phyloP scores from a whole-genome alignment of 1,139 yeast species.

The Candida labiduridarum region DNA sequence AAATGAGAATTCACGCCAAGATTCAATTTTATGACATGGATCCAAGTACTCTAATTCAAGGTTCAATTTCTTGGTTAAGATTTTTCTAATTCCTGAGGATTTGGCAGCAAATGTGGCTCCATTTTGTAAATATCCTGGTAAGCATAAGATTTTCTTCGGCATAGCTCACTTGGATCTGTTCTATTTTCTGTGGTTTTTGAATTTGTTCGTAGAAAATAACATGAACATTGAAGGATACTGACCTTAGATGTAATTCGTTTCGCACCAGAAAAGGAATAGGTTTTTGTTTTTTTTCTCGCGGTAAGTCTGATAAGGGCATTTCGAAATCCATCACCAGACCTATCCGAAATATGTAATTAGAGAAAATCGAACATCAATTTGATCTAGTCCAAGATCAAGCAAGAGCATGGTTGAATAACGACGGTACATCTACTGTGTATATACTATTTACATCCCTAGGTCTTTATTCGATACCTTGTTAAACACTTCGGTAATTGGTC shows the following conservation, averaged over 20 bases:
- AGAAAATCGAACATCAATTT: slow-evolving; percentile 17
- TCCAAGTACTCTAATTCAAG: slow-evolving; percentile 41
- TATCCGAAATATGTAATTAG: slow-evolving; percentile 10
- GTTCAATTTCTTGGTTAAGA: slow-evolving; percentile 60
- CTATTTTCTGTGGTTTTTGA: too few relatives aligned
- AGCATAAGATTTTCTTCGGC: slow-evolving; percentile 29
- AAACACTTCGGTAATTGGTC: slow-evolving; percentile 29
- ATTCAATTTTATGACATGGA: slow-evolving; percentile 32
- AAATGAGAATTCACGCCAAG: slow-evolving; percentile 33
- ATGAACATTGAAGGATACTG: not conserved
- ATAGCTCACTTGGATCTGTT: not conserved
- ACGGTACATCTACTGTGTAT: too few relatives aligned
- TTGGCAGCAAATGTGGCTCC: slow-evolving; percentile 77
- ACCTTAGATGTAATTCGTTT: not conserved
- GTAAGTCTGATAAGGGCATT: not conserved
- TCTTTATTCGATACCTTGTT: slow-evolving; percentile 19
- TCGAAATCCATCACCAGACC: not conserved
- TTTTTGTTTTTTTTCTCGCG: not conserved
- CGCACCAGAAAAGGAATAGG: not conserved
- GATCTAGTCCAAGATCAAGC: slow-evolving; percentile 9
- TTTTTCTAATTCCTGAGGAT: slow-evolving; percentile 76
- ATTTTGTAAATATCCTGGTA: slow-evolving; percentile 60
- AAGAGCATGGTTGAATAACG: too few relatives aligned
- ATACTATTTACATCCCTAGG: slow-evolving; percentile 18
- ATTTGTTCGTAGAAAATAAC: not conserved